These are phyloP conservation scores for Solanum chilense DNA, from an alignment of 257 asterid genomes.

Conservation along the genomic window DNA sequence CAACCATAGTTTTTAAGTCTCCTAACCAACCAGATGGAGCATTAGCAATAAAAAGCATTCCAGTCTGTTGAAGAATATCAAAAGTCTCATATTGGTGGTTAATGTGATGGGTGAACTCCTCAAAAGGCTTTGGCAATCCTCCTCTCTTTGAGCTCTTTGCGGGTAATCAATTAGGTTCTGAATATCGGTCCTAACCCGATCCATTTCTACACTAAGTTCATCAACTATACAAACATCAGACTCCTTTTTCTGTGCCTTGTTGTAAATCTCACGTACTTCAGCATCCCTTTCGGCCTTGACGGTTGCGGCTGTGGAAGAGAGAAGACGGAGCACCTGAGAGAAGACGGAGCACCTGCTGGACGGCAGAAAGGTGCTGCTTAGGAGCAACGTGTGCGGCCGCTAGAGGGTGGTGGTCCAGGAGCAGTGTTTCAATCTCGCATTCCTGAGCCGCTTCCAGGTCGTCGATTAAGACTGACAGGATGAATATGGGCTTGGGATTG, in stretches of 20 bases:
- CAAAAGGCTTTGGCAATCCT: background rate
- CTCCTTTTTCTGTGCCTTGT: conserved; percentile 45
- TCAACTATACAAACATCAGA: conserved; percentile 41
- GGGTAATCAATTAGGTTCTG: conserved; percentile 33
- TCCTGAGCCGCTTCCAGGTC: conserved; percentile 43
- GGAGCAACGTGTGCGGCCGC: conserved; percentile 60
- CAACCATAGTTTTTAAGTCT: background rate
- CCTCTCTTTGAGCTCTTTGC: conserved; percentile 16
- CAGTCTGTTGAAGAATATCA: background rate
- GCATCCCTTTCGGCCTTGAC: conserved; percentile 60
- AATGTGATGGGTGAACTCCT: background rate
- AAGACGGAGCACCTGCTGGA: conserved; percentile 63
- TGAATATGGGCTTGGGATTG: conserved; percentile 5
- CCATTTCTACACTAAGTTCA: conserved; percentile 29
- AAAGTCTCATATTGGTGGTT: background rate
- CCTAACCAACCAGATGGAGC: background rate
- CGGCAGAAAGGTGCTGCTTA: conserved; percentile 39
- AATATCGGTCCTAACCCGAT: conserved; percentile 37
- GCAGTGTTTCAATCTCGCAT: conserved; percentile 50
- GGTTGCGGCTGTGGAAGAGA: conserved; percentile 39
- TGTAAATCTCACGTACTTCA: conserved; percentile 57
- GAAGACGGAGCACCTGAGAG: too few relatives aligned
- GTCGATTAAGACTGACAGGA: conserved; percentile 10
- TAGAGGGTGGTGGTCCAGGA: conserved; percentile 66
- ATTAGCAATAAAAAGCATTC: background rate